Evolutionary conservation across 441 rosid genomes (phyloP), one percentile per base, ranked within the genome.

Genomic region (Capsella rubella): DNA sequence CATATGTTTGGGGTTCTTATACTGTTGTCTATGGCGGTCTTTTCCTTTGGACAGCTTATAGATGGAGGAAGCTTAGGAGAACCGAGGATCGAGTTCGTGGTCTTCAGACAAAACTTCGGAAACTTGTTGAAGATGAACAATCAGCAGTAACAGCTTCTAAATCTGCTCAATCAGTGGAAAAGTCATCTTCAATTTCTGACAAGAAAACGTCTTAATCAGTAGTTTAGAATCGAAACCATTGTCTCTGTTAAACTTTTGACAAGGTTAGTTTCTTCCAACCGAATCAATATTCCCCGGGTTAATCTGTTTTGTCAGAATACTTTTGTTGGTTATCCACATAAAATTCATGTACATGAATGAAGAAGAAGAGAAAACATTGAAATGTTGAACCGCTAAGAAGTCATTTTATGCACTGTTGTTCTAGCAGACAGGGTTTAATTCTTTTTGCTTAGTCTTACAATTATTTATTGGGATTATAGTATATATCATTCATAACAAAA

Each of bases 1-100:
- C 99, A 4, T 92, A 85, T 11, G 97, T 90, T 28, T 95, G 99
- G 99, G 98, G 83, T 58, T 95, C 98, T 0, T 95, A 92, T 51
- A 84, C 82, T 6, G 79, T 88, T 61, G 98, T 92, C 31, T 92
- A 95, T 32, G 98, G 99, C 3, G 92, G 93, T 63, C 86, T 92
- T 21, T 85, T 73, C 64, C 88, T 90, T 51, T 95, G 96, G 96
- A 71, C 80, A 6, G 58, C 86, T 16, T 91, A 92, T 76, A 80
- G 99, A 64, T 90, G 92, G 95, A 88, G 93, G 75, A 93, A 86
- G 79, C 96, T 95, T 42, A 85, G 98, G 8, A 89, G 83, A 79
- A 90, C 97, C 0, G 99, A 95, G 83, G 96, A 89, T 78, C 84
- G 98, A 72, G 93, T 95, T 29, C 86, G 96, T 59, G 90, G 42